Percentiles rank a stretch among this genome's conserved stretches.
These are phyloP conservation scores for Hypoxylon sp. DNA, from an alignment of 2,329 filamentous ascomycete species.

Conservation along the genomic window DNA sequence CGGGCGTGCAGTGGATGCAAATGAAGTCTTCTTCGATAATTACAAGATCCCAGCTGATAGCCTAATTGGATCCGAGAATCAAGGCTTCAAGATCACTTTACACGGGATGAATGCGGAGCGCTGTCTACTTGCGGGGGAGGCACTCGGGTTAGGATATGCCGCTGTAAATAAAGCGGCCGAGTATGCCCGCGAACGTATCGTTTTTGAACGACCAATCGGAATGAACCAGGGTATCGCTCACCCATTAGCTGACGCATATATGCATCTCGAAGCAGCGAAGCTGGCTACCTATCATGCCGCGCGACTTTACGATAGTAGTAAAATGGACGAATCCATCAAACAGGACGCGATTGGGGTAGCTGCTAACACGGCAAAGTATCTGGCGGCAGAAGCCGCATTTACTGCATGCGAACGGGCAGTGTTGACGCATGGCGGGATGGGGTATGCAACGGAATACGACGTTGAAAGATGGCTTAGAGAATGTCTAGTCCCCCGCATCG, in stretches of 20 bases:
- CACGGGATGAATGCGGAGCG: slow-evolving; percentile 87
- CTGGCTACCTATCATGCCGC: slow-evolving; percentile 77
- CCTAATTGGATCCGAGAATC: slow-evolving; percentile 79
- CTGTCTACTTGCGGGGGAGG: slow-evolving; percentile 83
- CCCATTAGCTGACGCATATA: slow-evolving; percentile 75
- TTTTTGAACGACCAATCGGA: slow-evolving; percentile 76
- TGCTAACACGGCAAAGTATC: slow-evolving; percentile 79
- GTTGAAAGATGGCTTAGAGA: slow-evolving; percentile 77
- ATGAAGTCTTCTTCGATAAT: slow-evolving; percentile 89
- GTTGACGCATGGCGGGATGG: slow-evolving; percentile 74
- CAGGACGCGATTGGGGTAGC: slow-evolving; percentile 73
- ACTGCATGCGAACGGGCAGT: slow-evolving; percentile 73
- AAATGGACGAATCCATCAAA: slow-evolving; percentile 65
- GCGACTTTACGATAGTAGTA: slow-evolving; percentile 68
- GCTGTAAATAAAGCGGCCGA: slow-evolving; percentile 73
- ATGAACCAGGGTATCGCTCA: slow-evolving; percentile 77
- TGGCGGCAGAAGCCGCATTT: slow-evolving; percentile 76
- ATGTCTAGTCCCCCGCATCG: slow-evolving; percentile 74
- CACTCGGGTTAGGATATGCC: slow-evolving; percentile 83
- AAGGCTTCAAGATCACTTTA: slow-evolving; percentile 84
- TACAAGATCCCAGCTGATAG: slow-evolving; percentile 76
- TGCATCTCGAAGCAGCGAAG: slow-evolving; percentile 76
- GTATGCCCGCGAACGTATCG: slow-evolving; percentile 77
- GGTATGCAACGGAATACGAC: slow-evolving; percentile 75
- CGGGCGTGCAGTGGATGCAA: slow-evolving; percentile 84